phyloP scores from a whole-genome alignment of 2,329 filamentous ascomycete genomes.

The Cladosporium halotolerans region DNA sequence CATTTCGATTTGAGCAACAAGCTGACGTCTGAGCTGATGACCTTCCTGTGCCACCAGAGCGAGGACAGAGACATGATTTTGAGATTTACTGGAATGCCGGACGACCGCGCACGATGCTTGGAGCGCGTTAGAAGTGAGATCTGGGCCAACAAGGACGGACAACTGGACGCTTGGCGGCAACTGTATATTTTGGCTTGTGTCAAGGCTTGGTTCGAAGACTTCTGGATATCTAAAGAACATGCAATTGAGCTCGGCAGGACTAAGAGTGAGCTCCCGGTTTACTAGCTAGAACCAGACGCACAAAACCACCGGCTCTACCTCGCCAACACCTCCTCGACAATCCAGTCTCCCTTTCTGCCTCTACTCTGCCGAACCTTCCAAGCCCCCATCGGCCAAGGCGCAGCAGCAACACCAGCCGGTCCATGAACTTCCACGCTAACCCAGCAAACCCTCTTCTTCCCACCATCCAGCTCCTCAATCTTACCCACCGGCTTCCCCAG shows the following conservation, averaged over 20 bases:
- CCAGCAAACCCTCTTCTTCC: constrained; percentile 66
- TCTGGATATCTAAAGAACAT: not conserved
- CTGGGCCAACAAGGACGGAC: not conserved
- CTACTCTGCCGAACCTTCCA: constrained; percentile 77
- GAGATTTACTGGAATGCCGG: not conserved
- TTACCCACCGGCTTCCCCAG: constrained; percentile 92
- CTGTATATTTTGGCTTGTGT: not conserved
- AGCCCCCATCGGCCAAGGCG: constrained; percentile 54
- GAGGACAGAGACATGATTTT: too few species aligned
- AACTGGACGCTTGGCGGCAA: not conserved
- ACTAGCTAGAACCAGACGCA: too few species aligned
- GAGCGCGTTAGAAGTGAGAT: not conserved
- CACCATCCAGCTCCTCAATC: constrained; percentile 48
- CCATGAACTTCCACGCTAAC: constrained; percentile 60
- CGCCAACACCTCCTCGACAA: constrained; percentile 52
- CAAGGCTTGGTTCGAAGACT: not conserved
- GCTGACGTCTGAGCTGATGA: too few species aligned
- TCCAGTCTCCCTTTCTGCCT: constrained; percentile 67
- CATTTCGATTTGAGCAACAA: too few species aligned
- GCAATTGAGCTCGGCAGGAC: not conserved
- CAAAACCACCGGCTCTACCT: not conserved
- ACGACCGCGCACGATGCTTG: too few species aligned
- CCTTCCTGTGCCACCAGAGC: too few species aligned
- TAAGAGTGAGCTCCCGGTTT: too few species aligned
- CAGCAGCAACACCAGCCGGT: constrained; percentile 3